Base-by-base conservation (phyloP, 169 alveolate species). In the Plasmodium inui region DNA sequence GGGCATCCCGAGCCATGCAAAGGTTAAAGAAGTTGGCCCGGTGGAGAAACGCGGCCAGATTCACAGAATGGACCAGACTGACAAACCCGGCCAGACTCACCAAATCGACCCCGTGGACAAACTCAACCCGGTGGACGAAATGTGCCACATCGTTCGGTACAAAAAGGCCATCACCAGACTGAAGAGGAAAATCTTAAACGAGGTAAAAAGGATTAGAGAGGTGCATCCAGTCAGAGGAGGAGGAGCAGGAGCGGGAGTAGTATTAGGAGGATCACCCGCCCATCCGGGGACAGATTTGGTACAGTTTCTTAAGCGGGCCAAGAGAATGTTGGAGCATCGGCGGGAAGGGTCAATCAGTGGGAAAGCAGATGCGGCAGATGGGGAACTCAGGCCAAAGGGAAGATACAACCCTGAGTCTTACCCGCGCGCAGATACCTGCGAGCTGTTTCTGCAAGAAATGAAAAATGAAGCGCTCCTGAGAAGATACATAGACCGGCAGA, bases 131-230 rank as follows among this genome's bases (percentile, higher is more conserved):
- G 74, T 70, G 46, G 46, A 83, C 2, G 76, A 44, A 61, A 67
- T 76, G 80, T 32, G 55, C 79, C 19, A 74, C 67, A 85, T 85
- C 28, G 41, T 85, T 26, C 53, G 41, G 70, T 22, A 74, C 22
- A 74, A 50, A 32, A 85, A 53, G 17, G 12, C 79, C 22, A 3
- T 85, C 46, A 46, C 57, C 12, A 85, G 28, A 74, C 8, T 85
- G 30, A 85, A 85, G 80, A 85, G 14, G 41, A 74, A 85, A n/a
- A 85, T 85, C 3, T 34, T 74, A 17, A 73, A 55, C 19, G 17
- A 28, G 2, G 28, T 74, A n/a, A 72, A 74, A 7, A 73, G 41
- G 32, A 73, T 22, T 28, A 74, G 61, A n/a, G 79, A 74, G 61
- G 26, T 10, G 19, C 17, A 74, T 22, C 10, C 26, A 0, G 70